Percentiles rank a stretch among this genome's conserved stretches.
These are phyloP conservation scores for Spergularia bocconei DNA, from an alignment of 148 eudicot species.

Conservation along the genomic window DNA sequence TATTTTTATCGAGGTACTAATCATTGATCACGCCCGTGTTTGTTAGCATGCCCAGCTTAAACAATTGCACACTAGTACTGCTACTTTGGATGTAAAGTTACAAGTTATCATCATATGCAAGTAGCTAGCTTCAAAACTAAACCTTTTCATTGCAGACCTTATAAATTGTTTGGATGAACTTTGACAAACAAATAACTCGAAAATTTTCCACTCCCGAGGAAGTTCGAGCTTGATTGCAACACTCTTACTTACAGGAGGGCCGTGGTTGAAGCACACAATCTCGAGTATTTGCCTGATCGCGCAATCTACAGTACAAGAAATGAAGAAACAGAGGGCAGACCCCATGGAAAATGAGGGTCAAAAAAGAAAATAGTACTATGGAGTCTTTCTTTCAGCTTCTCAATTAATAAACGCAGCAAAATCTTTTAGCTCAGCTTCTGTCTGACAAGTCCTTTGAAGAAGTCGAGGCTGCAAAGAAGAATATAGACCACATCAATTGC, in stretches of 20 bases:
- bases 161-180: no score
- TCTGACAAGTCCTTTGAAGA: constrained; percentile 14
- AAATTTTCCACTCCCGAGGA: no score
- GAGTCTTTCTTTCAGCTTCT: background rate
- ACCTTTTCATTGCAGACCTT: no score
- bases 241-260: background rate
- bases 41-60: no score
- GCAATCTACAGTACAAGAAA: background rate
- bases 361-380: background rate
- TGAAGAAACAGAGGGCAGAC: background rate
- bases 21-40: no score
- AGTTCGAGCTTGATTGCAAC: no score
- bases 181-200: no score
- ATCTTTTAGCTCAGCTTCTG: background rate
- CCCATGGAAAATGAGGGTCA: background rate
- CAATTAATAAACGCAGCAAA: background rate
- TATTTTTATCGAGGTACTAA: no score
- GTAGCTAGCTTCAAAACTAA: no score
- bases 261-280: background rate
- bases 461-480: constrained; percentile 21
- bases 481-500: constrained; percentile 7
- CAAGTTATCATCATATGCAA: no score
- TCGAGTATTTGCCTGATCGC: background rate
- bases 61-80: no score
- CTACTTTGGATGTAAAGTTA: no score